phyloP scores from a whole-genome alignment of 2,329 filamentous ascomycete species.

The Fusarium siculi region DNA sequence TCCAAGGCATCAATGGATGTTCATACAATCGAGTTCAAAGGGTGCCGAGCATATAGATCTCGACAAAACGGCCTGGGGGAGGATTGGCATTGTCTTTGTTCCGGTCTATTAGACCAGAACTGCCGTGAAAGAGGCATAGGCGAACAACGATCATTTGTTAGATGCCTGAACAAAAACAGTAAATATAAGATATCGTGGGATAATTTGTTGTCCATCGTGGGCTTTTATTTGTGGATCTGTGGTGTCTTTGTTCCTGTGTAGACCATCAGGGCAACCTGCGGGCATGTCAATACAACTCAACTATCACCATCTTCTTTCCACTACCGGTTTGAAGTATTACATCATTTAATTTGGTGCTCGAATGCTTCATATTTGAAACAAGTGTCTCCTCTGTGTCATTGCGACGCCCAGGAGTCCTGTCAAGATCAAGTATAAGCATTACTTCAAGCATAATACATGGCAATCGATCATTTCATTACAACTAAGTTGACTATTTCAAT shows the following conservation, averaged over 20 bases:
- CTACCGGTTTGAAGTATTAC: background rate
- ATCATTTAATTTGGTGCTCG: accelerated
- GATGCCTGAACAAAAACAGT: background rate
- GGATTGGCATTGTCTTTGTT: slow-evolving; percentile 5
- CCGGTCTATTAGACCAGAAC: background rate
- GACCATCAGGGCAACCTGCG: background rate
- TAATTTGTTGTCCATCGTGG: accelerated
- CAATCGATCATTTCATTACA: too few species aligned
- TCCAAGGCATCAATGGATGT: background rate
- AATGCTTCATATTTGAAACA: background rate
- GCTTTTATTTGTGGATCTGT: background rate
- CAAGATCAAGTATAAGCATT: too few species aligned
- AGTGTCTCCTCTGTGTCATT: background rate
- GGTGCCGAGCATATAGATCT: background rate
- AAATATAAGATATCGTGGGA: too few species aligned
- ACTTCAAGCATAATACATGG: background rate
- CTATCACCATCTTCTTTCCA: too few species aligned
- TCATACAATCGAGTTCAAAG: background rate
- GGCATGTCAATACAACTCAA: background rate
- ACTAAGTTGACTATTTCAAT: too few species aligned
- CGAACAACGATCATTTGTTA: background rate
- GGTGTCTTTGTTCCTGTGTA: background rate
- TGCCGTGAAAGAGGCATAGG: background rate
- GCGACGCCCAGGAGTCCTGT: background rate
- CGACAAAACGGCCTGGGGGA: slow-evolving; percentile 1